These are phyloP conservation scores for Juglanconis sp. DNA, from an alignment of 2,329 filamentous ascomycete species.

Conservation along the genomic window DNA sequence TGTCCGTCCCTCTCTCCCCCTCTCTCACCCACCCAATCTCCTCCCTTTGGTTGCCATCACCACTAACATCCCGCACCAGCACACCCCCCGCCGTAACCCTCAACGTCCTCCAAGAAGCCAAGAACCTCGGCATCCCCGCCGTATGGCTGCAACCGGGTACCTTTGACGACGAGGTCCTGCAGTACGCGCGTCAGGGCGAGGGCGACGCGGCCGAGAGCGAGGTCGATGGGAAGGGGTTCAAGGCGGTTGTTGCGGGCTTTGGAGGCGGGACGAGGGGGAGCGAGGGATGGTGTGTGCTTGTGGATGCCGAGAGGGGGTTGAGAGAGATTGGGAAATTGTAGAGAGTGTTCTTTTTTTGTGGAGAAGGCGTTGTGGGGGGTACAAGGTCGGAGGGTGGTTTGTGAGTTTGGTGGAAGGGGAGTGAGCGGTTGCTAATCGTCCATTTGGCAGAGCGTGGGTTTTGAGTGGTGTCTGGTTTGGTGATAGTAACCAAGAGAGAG, in stretches of 20 bases:
- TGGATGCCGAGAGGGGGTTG: slow-evolving; percentile 71
- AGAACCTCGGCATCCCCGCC: slow-evolving; percentile 64
- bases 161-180: slow-evolving; percentile 72
- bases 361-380: no score
- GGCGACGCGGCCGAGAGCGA: slow-evolving; percentile 27
- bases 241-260: slow-evolving; percentile 65
- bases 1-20: slow-evolving; percentile 32
- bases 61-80: slow-evolving; percentile 5
- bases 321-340: slow-evolving; percentile 51
- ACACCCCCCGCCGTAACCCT: slow-evolving; percentile 79
- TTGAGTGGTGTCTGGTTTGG: no score
- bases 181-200: slow-evolving; percentile 60
- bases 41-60: not conserved
- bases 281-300: slow-evolving; percentile 84
- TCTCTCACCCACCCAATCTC: not conserved
- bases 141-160: slow-evolving; percentile 92
- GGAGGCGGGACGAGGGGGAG: slow-evolving; percentile 53
- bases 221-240: slow-evolving; percentile 43
- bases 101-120: slow-evolving; percentile 73
- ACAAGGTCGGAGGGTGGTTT: no score
- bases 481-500: no score
- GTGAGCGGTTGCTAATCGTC: no score
- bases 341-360: no score
- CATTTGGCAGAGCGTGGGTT: no score
- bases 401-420: no score